Conservation (phyloP, 2,329 filamentous ascomycete genomes). For the Venturia nashicola region DNA sequence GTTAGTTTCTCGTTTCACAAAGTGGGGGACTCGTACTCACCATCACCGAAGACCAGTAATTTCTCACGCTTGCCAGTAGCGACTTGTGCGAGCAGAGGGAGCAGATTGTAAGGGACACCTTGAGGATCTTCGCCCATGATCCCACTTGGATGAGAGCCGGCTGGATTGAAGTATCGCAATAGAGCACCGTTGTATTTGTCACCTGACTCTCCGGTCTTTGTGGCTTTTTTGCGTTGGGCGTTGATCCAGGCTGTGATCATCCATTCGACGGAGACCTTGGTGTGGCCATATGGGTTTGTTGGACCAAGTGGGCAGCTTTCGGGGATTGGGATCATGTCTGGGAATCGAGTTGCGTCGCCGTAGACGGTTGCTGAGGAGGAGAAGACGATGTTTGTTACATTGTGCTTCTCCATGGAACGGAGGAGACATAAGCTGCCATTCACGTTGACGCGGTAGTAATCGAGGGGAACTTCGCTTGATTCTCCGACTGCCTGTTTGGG, state of each 20-base stretch:
- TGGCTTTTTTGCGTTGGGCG: slow-evolving; percentile 69
- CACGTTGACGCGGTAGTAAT: slow-evolving; percentile 97
- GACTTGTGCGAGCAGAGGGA: slow-evolving; percentile 88
- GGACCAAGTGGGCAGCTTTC: slow-evolving; percentile 92
- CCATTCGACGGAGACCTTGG: slow-evolving; percentile 82
- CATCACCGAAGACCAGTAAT: slow-evolving; percentile 85
- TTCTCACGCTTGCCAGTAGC: slow-evolving; percentile 92
- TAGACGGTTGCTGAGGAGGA: slow-evolving; percentile 97
- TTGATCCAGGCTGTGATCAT: slow-evolving; percentile 87
- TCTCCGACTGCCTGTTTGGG: slow-evolving; percentile 76
- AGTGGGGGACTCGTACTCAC: slow-evolving; percentile 36
- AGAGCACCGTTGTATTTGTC: slow-evolving; percentile 88
- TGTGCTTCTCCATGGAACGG: slow-evolving; percentile 74
- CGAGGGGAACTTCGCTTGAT: slow-evolving; percentile 82
- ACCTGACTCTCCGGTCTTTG: slow-evolving; percentile 58
- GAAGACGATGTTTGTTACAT: slow-evolving; percentile 95
- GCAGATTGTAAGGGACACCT: slow-evolving; percentile 88
- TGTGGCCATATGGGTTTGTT: slow-evolving; percentile 96
- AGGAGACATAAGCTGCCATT: slow-evolving; percentile 82
- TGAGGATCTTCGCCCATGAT: slow-evolving; percentile 98
- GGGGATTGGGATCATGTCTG: slow-evolving; percentile 97
- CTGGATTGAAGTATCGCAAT: slow-evolving; percentile 95
- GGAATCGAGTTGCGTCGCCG: slow-evolving; percentile 89
- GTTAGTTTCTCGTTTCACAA: slow-evolving; percentile 12
- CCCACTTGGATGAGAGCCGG: slow-evolving; percentile 84